A percentile compares a stretch with the other conserved stretches of the same genome.
Evolutionary conservation across 169 alveolate species (phyloP).

Genomic region (Toxoplasma gondii): DNA sequence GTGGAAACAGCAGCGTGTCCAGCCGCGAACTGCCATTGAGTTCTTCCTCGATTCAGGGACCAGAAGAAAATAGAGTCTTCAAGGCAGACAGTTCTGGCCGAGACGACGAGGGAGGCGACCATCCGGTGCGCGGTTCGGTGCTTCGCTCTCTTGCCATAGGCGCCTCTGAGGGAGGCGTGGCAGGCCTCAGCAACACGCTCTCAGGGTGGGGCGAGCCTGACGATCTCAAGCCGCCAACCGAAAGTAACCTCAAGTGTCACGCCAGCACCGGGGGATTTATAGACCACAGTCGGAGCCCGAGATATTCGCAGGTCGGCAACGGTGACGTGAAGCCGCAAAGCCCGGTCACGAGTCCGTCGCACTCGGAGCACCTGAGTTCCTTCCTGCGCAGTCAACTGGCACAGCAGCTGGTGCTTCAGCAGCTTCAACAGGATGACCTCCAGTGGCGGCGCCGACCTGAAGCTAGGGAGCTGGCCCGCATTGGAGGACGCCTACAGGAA

Average conservation of each 20-base stretch:
- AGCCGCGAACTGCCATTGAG: too few species aligned
- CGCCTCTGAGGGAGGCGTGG: not conserved
- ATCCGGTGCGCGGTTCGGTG: not conserved
- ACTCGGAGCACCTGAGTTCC: not conserved
- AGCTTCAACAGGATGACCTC: not conserved
- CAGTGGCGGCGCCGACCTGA: not conserved
- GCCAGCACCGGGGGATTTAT: not conserved
- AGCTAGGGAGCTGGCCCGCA: not conserved
- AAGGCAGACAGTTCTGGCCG: not conserved
- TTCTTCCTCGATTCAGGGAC: not conserved
- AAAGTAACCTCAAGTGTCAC: not conserved
- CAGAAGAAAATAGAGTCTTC: not conserved
- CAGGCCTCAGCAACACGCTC: not conserved
- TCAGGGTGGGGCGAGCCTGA: not conserved
- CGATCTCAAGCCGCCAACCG: not conserved
- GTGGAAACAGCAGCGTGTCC: too few species aligned
- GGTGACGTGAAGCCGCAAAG: not conserved
- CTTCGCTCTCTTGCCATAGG: not conserved
- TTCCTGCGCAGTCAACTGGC: not conserved
- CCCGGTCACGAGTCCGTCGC: not conserved
- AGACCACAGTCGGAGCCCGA: not conserved
- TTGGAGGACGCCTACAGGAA: not conserved
- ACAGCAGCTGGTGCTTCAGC: not conserved
- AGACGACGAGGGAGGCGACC: not conserved
- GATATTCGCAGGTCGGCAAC: not conserved